These are phyloP conservation scores for Paulownia fortunei DNA, from an alignment of 257 asterid genomes.

Conservation along the genomic window DNA sequence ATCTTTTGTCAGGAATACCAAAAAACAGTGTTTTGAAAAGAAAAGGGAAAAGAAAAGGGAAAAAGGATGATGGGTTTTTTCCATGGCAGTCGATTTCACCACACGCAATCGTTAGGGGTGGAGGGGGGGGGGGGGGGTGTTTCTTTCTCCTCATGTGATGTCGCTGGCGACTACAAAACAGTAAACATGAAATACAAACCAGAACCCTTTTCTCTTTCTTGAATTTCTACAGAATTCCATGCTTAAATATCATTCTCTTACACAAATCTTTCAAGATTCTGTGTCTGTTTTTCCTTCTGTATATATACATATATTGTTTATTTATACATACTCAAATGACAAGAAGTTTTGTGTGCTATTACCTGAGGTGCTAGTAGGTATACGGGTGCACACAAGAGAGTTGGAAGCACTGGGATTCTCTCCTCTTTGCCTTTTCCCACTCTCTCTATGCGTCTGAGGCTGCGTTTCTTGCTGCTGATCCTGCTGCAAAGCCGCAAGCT, in stretches of 20 bases:
- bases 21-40: constrained; percentile 49
- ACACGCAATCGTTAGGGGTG: neutral
- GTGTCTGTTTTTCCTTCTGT: no score
- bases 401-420: constrained; percentile 45
- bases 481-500: constrained; percentile 43
- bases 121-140: neutral
- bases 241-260: neutral
- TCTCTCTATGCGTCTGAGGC: constrained; percentile 25
- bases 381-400: constrained; percentile 64
- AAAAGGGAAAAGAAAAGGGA: constrained; percentile 13
- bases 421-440: constrained; percentile 53
- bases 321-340: no score
- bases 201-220: neutral
- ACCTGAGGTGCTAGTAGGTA: constrained; percentile 52
- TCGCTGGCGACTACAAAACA: constrained; percentile 26
- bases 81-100: constrained; percentile 36
- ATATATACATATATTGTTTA: no score
- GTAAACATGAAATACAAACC: neutral
- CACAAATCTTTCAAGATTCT: neutral
- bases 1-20: constrained; percentile 50
- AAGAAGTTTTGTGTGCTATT: no score
- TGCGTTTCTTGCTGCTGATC: constrained; percentile 45
- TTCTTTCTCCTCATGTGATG: constrained; percentile 26
- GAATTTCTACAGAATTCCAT: neutral
- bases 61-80: constrained; percentile 35